Conservation (phyloP, 1,284 basidiomycete genomes). For the Boletus semigastroideus region DNA sequence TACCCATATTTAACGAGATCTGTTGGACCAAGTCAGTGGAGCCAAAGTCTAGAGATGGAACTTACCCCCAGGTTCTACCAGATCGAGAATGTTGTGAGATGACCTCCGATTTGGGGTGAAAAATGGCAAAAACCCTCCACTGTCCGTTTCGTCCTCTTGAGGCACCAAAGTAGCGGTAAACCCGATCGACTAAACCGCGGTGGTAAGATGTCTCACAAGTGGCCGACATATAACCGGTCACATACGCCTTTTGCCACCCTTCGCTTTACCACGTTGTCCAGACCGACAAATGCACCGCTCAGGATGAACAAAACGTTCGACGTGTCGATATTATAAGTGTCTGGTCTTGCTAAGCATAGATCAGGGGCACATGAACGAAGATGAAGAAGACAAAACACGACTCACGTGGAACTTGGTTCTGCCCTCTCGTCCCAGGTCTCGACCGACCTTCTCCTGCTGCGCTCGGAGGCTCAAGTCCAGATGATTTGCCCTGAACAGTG, state of each 20-base stretch:
- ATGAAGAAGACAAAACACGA: neutral
- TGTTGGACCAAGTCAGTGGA: conserved; percentile 21
- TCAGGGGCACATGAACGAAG: neutral
- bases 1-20: conserved; percentile 89
- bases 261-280: conserved; percentile 80
- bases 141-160: conserved; percentile 36
- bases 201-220: neutral
- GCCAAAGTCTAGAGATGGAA: conserved; percentile 2
- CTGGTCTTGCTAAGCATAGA: conserved; percentile 52
- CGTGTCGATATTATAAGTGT: conserved; percentile 78
- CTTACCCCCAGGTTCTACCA: conserved; percentile 67
- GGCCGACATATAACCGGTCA: neutral
- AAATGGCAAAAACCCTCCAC: conserved; percentile 51
- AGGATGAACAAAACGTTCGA: conserved; percentile 89
- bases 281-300: conserved; percentile 91
- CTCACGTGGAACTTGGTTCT: conserved; percentile 24
- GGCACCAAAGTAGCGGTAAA: conserved; percentile 72
- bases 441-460: conserved; percentile 45
- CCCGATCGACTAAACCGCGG: conserved; percentile 70
- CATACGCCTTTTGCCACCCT: conserved; percentile 82
- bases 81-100: conserved; percentile 52
- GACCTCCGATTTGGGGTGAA: conserved; percentile 69
- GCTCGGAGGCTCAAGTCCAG: conserved; percentile 42
- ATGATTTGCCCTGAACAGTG: conserved; percentile 74
- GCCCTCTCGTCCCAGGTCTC: conserved; percentile 41